Evolutionary conservation across 352 stramenopile species (phyloP).

Genomic region (Phytophthora pisi): DNA sequence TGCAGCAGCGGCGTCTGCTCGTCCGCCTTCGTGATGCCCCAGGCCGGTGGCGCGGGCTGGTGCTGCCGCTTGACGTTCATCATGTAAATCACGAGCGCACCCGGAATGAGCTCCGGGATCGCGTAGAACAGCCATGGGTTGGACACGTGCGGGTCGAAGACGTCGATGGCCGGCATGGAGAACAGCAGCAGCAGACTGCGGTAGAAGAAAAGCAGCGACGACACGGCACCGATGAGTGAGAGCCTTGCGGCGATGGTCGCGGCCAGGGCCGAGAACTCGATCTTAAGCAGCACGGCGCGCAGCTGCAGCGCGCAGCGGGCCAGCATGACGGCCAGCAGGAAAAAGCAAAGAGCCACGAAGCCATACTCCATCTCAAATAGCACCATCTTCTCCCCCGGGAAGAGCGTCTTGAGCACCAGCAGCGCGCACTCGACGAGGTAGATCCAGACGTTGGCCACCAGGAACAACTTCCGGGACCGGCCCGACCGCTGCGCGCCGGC

Average conservation of each 20-base stretch:
- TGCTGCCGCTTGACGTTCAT: slow-evolving; percentile 73
- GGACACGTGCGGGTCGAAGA: slow-evolving; percentile 73
- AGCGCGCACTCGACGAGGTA: slow-evolving; percentile 77
- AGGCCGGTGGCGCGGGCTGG: slow-evolving; percentile 11
- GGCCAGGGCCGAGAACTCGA: slow-evolving; percentile 76
- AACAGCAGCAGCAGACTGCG: slow-evolving; percentile 67
- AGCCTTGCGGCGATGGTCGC: slow-evolving; percentile 57
- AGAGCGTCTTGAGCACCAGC: slow-evolving; percentile 74
- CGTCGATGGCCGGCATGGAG: slow-evolving; percentile 68
- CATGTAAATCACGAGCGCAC: slow-evolving; percentile 76
- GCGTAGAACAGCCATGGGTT: slow-evolving; percentile 84
- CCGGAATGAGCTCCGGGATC: slow-evolving; percentile 72
- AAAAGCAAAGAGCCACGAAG: slow-evolving; percentile 79
- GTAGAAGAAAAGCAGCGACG: slow-evolving; percentile 63
- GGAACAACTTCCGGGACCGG: slow-evolving; percentile 65
- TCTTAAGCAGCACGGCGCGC: slow-evolving; percentile 64
- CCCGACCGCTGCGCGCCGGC: slow-evolving; percentile 49
- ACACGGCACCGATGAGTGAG: slow-evolving; percentile 60
- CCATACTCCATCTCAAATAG: slow-evolving; percentile 77
- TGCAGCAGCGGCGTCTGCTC: slow-evolving; percentile 64
- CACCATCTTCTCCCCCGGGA: slow-evolving; percentile 57
- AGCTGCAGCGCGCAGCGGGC: slow-evolving; percentile 59
- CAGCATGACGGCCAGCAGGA: slow-evolving; percentile 70
- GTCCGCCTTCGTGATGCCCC: slow-evolving; percentile 36
- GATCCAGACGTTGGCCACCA: slow-evolving; percentile 86